These are phyloP conservation scores for Zasmidium citrigriseum DNA, from an alignment of 2,329 filamentous ascomycete genomes.

Conservation along the genomic window DNA sequence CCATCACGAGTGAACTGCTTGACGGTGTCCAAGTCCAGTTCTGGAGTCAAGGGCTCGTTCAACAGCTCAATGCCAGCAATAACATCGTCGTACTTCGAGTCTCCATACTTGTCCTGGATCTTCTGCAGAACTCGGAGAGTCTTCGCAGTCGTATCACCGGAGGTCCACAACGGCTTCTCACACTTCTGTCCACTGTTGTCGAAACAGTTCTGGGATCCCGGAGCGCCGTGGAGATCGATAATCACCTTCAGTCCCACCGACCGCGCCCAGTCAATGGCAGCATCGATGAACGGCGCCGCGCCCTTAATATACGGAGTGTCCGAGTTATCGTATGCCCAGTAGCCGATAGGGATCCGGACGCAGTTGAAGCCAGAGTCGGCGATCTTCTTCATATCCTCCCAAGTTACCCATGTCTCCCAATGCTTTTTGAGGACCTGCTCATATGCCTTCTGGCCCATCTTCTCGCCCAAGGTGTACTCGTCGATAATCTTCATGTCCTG, in stretches of 20 bases:
- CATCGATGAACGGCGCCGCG: conserved; percentile 55
- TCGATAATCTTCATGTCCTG: conserved; percentile 40
- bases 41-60: conserved; percentile 57
- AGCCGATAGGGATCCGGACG: conserved; percentile 61
- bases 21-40: conserved; percentile 46
- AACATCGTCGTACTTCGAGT: conserved; percentile 56
- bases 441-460: conserved; percentile 51
- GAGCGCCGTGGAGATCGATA: conserved; percentile 61
- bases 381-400: conserved; percentile 59
- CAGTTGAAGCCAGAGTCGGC: conserved; percentile 59
- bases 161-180: conserved; percentile 44
- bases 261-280: conserved; percentile 59
- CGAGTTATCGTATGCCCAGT: conserved; percentile 59
- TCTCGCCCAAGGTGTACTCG: conserved; percentile 54
- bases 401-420: conserved; percentile 54
- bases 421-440: conserved; percentile 46
- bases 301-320: conserved; percentile 54
- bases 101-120: conserved; percentile 60
- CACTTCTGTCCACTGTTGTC: conserved; percentile 61
- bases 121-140: conserved; percentile 59
- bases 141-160: conserved; percentile 49
- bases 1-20: conserved; percentile 58
- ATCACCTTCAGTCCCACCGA: conserved; percentile 56
- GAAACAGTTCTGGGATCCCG: conserved; percentile 60
- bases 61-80: conserved; percentile 59